Evolutionary conservation across 371 early-diverging fungal species (phyloP), one percentile per base, ranked within the genome.

Genomic region (Phascolomyces articulosus): DNA sequence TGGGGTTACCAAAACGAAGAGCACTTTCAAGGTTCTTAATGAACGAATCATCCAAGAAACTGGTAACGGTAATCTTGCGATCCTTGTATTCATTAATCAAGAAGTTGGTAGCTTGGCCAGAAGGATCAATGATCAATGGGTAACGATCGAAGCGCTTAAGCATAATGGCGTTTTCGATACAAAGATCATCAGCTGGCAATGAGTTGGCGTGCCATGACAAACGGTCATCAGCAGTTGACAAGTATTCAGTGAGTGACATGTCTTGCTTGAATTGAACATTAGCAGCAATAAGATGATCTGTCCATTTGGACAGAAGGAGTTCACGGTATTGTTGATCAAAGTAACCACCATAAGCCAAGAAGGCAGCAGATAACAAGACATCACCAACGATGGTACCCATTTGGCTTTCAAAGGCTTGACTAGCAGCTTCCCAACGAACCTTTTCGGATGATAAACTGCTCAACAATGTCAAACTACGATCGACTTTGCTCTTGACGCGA

Each of bases 371-470:
- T 40, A 98, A 75, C 31, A 99, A 71, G n/a, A 95, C 95, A 71
- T 99, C 99, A 64, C 99, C 99, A n/a, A 96, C 95, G 60, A 98
- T 93, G 15, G 98, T 98, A 11, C 91, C 93, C 97, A 98, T 97
- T 78, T 98, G 97, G 18, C 87, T 90, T 59, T 91, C 95, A 71
- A 99, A 98, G 10, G 96, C 89, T 60, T 92, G 90, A 67, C 96
- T 94, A 24, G 96, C 91, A 21, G 79, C 71, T 67, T 92, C 91
- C 99, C 99, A 99, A 68, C 99, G 93, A 40, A 84, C 88, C 65
- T 91, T 93, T 83, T 99, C 99, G 21, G 96, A 94, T 4, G 91
- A 90, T 47, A 99, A 86, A 31, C 95, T 95, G 67, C 86, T 87
- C n/a, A 99, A 87, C 65, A 99, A 80, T 1, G 87, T 89, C 63